Evolutionary conservation across 2,329 filamentous ascomycete genomes (phyloP).

Genomic region (Epichloe hybrida): DNA sequence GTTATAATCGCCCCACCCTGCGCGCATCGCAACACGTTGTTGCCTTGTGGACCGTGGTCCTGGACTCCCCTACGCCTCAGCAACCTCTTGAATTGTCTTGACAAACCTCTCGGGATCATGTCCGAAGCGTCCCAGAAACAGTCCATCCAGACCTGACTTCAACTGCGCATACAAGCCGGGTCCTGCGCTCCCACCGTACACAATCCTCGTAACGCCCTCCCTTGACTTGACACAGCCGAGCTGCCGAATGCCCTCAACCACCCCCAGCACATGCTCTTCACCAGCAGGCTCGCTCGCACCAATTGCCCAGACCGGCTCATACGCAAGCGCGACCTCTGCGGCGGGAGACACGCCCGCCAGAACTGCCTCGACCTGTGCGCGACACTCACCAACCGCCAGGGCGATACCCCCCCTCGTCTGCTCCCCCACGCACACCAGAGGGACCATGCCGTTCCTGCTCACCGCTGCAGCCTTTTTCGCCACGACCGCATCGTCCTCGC

Average conservation of each 20-base stretch:
- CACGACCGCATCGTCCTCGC: constrained; percentile 57
- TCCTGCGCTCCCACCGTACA: constrained; percentile 76
- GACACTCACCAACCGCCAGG: constrained; percentile 52
- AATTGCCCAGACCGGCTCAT: constrained; percentile 85
- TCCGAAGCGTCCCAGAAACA: constrained; percentile 71
- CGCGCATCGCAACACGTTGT: neutral
- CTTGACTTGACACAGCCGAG: constrained; percentile 37
- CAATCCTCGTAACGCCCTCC: constrained; percentile 47
- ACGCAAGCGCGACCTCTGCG: constrained; percentile 63
- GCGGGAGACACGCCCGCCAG: constrained; percentile 45
- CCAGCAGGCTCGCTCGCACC: constrained; percentile 59
- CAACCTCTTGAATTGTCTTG: constrained; percentile 60
- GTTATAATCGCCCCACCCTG: neutral
- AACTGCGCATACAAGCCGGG: constrained; percentile 60
- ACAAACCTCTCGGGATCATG: constrained; percentile 62
- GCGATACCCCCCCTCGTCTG: constrained; percentile 35
- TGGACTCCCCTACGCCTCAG: constrained; percentile 22
- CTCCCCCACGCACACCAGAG: constrained; percentile 73
- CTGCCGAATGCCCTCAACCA: constrained; percentile 49
- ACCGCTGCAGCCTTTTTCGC: constrained; percentile 58
- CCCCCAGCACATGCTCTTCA: constrained; percentile 56
- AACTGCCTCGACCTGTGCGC: constrained; percentile 49
- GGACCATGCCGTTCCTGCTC: constrained; percentile 55
- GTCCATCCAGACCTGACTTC: constrained; percentile 57
- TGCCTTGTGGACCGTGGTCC: neutral